phyloP scores from a whole-genome alignment of 345 rosid species.

The Syzygium jambos region DNA sequence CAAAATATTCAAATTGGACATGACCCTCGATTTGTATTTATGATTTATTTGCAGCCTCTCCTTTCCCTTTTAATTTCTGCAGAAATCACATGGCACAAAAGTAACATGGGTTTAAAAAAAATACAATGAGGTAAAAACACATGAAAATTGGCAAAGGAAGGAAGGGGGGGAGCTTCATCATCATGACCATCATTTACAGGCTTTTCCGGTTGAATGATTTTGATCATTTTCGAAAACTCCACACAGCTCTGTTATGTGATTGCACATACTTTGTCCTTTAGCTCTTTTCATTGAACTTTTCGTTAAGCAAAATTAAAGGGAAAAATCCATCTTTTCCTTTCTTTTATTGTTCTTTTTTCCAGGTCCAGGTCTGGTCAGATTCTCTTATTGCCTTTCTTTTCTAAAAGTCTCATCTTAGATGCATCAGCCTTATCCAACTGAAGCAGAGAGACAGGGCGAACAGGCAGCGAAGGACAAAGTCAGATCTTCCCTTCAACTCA shows the following conservation, averaged over 20 bases:
- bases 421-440: not conserved
- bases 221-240: conserved; percentile 40
- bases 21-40: not conserved
- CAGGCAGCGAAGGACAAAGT: conserved; percentile 9
- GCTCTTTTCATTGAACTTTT: not conserved
- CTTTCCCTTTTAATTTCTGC: not conserved
- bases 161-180: not conserved
- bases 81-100: not conserved
- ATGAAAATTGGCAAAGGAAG: not conserved
- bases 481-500: conserved; percentile 21
- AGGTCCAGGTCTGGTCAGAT: not conserved
- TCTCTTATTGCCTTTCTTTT: not conserved
- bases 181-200: conserved; percentile 23
- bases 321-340: not conserved
- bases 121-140: not conserved
- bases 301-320: not conserved
- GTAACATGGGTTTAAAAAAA: not conserved
- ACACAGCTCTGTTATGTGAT: conserved; percentile 13
- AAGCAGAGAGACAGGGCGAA: not conserved
- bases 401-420: not conserved
- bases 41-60: not conserved
- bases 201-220: conserved; percentile 24
- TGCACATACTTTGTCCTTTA: conserved; percentile 33
- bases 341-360: not conserved
- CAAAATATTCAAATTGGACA: not conserved